phyloP scores from a whole-genome alignment of 2,329 filamentous ascomycete species.

The Cladophialophora exuberans region DNA sequence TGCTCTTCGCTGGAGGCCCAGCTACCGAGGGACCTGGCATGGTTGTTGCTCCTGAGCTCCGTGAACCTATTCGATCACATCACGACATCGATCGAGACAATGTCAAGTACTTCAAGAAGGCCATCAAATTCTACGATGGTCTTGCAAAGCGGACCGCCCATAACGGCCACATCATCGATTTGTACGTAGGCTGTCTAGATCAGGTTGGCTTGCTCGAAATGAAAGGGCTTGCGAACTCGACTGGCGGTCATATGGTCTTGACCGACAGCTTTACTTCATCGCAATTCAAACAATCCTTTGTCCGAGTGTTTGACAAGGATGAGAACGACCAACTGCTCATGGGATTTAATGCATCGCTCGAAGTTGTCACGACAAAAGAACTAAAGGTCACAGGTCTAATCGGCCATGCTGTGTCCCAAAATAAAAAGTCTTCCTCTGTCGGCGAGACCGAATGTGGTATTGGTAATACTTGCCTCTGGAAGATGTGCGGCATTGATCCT shows the following conservation, averaged over 20 bases:
- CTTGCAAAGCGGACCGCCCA: conserved; percentile 92
- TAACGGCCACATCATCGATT: conserved; percentile 96
- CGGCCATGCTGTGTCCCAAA: conserved; percentile 92
- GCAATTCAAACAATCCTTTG: conserved; percentile 99
- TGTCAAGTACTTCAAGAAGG: conserved; percentile 99
- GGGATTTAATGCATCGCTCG: conserved; percentile 96
- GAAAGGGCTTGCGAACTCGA: conserved; percentile 95
- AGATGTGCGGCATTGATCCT: conserved; percentile 98
- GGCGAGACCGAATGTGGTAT: conserved; percentile 98
- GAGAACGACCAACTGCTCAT: conserved; percentile 91
- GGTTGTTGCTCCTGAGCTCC: conserved; percentile 92
- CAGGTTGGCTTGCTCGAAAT: conserved; percentile 97
- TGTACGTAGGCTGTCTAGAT: conserved; percentile 95
- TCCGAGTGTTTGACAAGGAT: conserved; percentile 96
- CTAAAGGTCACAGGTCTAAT: conserved; percentile 97
- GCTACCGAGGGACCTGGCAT: conserved; percentile 95
- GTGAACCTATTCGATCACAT: conserved; percentile 95
- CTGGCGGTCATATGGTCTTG: conserved; percentile 95
- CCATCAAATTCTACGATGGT: conserved; percentile 95
- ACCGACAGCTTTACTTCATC: conserved; percentile 98
- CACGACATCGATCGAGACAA: conserved; percentile 99
- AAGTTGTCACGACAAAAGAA: conserved; percentile 96
- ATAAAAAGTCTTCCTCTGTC: conserved; percentile 97
- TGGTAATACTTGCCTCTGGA: conserved; percentile 98
- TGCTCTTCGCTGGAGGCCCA: conserved; percentile 94